A percentile compares a stretch with the other conserved stretches of the same genome.
Evolutionary conservation across 352 stramenopile genomes (phyloP).

Genomic region (Phytophthora crassamura): DNA sequence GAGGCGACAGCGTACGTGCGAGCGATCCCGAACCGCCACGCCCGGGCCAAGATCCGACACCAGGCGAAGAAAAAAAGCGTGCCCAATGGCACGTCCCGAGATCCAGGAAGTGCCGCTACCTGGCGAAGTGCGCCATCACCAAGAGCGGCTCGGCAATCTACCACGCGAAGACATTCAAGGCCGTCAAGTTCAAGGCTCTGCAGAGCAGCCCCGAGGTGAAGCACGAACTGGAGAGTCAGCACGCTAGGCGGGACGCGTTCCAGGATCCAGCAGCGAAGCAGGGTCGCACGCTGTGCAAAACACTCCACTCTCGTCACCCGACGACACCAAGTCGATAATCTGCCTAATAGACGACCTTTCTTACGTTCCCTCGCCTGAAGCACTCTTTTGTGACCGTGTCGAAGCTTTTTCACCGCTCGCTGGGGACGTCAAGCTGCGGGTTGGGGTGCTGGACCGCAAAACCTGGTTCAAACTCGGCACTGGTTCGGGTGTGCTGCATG

Average conservation of each 20-base stretch:
- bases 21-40: slow-evolving; percentile 6
- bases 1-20: not conserved
- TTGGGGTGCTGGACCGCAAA: too few species aligned
- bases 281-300: not conserved
- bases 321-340: not conserved
- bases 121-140: slow-evolving; percentile 8
- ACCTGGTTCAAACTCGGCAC: too few species aligned
- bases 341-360: not conserved
- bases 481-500: too few species aligned
- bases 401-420: too few species aligned
- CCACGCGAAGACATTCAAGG: slow-evolving; percentile 7
- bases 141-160: slow-evolving; percentile 10
- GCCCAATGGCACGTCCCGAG: slow-evolving; percentile 3
- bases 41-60: slow-evolving; percentile 15
- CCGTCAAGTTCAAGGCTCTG: not conserved
- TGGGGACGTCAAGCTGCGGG: too few species aligned
- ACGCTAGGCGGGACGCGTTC: not conserved
- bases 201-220: slow-evolving; percentile 7
- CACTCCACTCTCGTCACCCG: not conserved
- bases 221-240: not conserved
- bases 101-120: slow-evolving; percentile 4
- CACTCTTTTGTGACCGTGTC: too few species aligned
- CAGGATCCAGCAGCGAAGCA: slow-evolving; percentile 4
- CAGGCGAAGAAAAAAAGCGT: slow-evolving; percentile 4
- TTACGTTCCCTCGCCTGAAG: too few species aligned